Evolutionary conservation across 106 monocot genomes (phyloP).

Genomic region (Posidonia australis): DNA sequence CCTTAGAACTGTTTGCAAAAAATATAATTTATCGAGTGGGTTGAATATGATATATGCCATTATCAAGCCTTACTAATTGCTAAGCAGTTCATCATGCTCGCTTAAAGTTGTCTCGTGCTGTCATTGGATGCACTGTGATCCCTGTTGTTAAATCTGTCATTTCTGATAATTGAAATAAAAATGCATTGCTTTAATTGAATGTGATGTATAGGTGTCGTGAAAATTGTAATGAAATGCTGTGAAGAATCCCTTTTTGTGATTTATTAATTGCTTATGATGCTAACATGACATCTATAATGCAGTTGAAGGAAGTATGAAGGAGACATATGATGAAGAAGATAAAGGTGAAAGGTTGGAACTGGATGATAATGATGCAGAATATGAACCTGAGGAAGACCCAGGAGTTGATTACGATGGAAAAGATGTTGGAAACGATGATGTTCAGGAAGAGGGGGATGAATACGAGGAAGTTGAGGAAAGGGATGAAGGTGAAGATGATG

Average conservation of each 20-base stretch:
- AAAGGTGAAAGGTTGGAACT: conserved; percentile 63
- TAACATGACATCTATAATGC: conserved; percentile 4
- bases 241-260: neutral
- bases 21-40: too few species aligned
- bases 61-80: too few species aligned
- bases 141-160: too few species aligned
- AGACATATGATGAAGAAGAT: conserved; percentile 52
- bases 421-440: conserved; percentile 40
- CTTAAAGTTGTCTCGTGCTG: too few species aligned
- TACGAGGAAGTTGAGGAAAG: conserved; percentile 21
- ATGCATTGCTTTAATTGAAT: too few species aligned
- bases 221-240: neutral
- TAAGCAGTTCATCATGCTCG: too few species aligned
- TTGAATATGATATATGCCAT: too few species aligned
- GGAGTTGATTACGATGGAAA: conserved; percentile 56
- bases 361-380: conserved; percentile 69
- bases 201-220: too few species aligned
- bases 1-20: too few species aligned
- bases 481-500: conserved; percentile 42
- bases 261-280: neutral
- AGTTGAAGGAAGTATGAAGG: conserved; percentile 42
- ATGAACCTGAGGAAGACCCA: conserved; percentile 65
- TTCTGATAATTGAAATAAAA: too few species aligned
- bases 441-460: conserved; percentile 28
- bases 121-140: too few species aligned